Conservation (phyloP, 1,284 basidiomycete species). For the Ganoderma meredithae region DNA sequence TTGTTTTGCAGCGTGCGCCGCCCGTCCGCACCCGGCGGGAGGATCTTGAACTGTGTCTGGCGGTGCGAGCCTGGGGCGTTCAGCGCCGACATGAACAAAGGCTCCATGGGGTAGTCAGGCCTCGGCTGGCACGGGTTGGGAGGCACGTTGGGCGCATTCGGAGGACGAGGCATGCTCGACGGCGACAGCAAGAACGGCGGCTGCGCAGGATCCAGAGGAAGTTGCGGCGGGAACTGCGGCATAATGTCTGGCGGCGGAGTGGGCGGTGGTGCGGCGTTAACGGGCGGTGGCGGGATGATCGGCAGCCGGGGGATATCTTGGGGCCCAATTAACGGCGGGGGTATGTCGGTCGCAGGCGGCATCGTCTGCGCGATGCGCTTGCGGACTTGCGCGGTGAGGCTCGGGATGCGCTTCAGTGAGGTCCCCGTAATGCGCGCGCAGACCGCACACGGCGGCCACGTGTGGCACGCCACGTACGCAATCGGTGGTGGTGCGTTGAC, state of each 20-base stretch:
- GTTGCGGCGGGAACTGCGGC: background rate
- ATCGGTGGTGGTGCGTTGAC: slow-evolving; percentile 11
- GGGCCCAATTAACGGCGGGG: slow-evolving; percentile 1
- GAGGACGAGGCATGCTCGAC: background rate
- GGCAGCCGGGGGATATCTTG: background rate
- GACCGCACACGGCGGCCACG: slow-evolving; percentile 23
- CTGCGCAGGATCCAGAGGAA: background rate
- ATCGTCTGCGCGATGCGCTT: slow-evolving; percentile 11
- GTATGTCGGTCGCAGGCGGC: slow-evolving; percentile 11
- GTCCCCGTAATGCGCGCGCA: slow-evolving; percentile 20
- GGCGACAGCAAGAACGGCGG: background rate
- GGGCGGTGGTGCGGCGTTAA: background rate
- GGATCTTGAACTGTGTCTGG: slow-evolving; percentile 10
- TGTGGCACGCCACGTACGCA: slow-evolving; percentile 21
- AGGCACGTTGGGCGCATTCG: background rate
- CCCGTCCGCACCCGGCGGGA: slow-evolving; percentile 9
- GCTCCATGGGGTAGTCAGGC: slow-evolving; percentile 22
- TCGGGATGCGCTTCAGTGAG: slow-evolving; percentile 8
- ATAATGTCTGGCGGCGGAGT: background rate
- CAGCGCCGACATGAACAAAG: slow-evolving; percentile 18
- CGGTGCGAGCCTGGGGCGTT: slow-evolving; percentile 6
- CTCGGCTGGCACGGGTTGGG: slow-evolving; percentile 6
- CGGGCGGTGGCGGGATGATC: slow-evolving; percentile 1
- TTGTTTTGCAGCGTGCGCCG: slow-evolving; percentile 10
- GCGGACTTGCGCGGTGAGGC: slow-evolving; percentile 6